These are phyloP conservation scores for Puccinia horiana DNA, from an alignment of 1,284 basidiomycete species.

Conservation along the genomic window DNA sequence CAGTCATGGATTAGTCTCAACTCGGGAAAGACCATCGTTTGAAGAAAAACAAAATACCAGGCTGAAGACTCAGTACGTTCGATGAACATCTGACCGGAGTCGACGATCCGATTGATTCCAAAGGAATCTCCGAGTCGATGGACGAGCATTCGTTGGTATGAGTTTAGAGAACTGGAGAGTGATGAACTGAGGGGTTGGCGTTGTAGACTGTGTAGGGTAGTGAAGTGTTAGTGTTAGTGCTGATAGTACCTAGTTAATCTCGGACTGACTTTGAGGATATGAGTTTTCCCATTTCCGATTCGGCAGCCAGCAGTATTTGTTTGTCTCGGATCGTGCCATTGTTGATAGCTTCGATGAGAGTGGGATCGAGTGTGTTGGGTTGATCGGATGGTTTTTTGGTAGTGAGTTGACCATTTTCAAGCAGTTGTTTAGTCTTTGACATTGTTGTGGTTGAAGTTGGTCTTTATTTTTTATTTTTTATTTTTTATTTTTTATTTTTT, in stretches of 20 bases:
- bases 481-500: not conserved
- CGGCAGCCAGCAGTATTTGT: slow-evolving; percentile 36
- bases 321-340: slow-evolving; percentile 41
- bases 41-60: slow-evolving; percentile 1
- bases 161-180: slow-evolving; percentile 41
- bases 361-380: slow-evolving; percentile 1
- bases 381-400: not conserved
- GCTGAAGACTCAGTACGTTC: slow-evolving; percentile 19
- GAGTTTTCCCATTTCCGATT: slow-evolving; percentile 39
- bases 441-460: not conserved
- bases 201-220: not conserved
- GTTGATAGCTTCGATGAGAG: slow-evolving; percentile 40
- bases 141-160: slow-evolving; percentile 48
- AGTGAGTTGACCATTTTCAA: not conserved
- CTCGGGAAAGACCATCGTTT: not conserved
- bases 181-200: slow-evolving; percentile 29
- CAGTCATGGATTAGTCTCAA: not conserved
- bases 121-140: slow-evolving; percentile 47
- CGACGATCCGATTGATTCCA: slow-evolving; percentile 31
- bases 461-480: not conserved
- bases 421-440: not conserved
- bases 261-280: slow-evolving; percentile 23
- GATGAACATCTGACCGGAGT: slow-evolving; percentile 35
- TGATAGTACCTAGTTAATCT: no score
- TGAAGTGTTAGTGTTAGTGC: not conserved